Conservation (phyloP, 345 rosid genomes). For the Turnera subulata region DNA sequence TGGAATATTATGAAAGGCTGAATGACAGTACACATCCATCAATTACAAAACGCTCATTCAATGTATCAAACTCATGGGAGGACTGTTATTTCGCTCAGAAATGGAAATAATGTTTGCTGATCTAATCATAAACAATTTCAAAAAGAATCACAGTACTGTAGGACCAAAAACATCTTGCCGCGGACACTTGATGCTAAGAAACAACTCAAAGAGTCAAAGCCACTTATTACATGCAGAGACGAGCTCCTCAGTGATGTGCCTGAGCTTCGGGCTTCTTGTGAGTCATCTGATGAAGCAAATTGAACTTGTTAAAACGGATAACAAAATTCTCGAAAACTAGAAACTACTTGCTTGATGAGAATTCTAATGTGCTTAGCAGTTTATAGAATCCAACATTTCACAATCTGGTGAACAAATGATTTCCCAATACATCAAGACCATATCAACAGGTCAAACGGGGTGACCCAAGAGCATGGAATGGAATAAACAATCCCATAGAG, state of each 20-base stretch:
- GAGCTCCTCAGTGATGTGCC: slow-evolving; percentile 24
- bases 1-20: no score
- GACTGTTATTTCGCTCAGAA: neutral
- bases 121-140: neutral
- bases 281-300: slow-evolving; percentile 22
- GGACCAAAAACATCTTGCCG: slow-evolving; percentile 1
- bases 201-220: neutral
- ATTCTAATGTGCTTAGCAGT: no score
- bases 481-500: no score
- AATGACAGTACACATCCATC: no score
- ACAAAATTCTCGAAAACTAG: no score
- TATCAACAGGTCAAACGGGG: neutral
- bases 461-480: neutral
- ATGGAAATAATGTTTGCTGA: neutral
- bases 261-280: slow-evolving; percentile 53
- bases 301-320: neutral
- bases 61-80: neutral
- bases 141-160: neutral
- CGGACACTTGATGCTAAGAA: neutral
- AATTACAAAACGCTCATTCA: no score
- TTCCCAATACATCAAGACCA: neutral
- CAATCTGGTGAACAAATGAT: neutral
- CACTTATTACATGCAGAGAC: slow-evolving; percentile 3
- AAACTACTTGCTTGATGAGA: no score
- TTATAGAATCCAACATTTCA: neutral